A percentile compares a stretch with the other conserved stretches of the same genome.
Conservation (phyloP, 2,329 filamentous ascomycete genomes). For the Fusarium continuum region DNA sequence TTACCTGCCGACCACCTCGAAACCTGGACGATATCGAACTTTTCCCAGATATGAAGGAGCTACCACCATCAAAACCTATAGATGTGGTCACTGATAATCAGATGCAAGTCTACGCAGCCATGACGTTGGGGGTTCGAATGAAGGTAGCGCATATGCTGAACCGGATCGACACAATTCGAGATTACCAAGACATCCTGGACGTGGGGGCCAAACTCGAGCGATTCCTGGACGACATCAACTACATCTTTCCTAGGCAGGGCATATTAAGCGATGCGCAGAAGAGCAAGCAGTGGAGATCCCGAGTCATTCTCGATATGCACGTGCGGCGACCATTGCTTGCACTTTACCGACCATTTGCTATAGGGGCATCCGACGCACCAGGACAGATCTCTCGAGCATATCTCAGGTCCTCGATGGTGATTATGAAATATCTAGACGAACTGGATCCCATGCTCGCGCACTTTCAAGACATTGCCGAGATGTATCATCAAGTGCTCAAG, state of each 20-base stretch:
- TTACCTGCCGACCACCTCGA: conserved; percentile 61
- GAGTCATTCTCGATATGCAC: conserved; percentile 63
- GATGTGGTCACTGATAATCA: conserved; percentile 63
- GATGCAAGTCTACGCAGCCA: conserved; percentile 63
- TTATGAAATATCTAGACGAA: conserved; percentile 65
- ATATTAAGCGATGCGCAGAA: conserved; percentile 54
- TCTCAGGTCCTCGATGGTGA: conserved; percentile 63
- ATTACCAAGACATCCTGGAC: conserved; percentile 63
- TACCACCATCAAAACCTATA: conserved; percentile 60
- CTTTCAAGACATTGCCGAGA: conserved; percentile 59
- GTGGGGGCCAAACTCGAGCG: conserved; percentile 63
- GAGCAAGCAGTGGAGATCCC: conserved; percentile 61
- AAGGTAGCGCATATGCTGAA: conserved; percentile 61
- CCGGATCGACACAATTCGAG: conserved; percentile 61
- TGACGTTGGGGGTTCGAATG: conserved; percentile 60
- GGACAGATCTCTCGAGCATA: conserved; percentile 62
- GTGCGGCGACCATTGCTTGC: conserved; percentile 61
- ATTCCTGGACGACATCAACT: conserved; percentile 64
- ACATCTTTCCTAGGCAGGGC: conserved; percentile 59
- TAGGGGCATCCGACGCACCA: conserved; percentile 61
- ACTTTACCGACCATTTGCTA: conserved; percentile 64
- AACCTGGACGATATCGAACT: conserved; percentile 64
- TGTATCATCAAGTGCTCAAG: conserved; percentile 63
- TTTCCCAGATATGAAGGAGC: conserved; percentile 56
- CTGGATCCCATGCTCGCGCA: conserved; percentile 58